Base-by-base conservation (phyloP, 164 flowering plant species). In the Euptelea pleiosperma region DNA sequence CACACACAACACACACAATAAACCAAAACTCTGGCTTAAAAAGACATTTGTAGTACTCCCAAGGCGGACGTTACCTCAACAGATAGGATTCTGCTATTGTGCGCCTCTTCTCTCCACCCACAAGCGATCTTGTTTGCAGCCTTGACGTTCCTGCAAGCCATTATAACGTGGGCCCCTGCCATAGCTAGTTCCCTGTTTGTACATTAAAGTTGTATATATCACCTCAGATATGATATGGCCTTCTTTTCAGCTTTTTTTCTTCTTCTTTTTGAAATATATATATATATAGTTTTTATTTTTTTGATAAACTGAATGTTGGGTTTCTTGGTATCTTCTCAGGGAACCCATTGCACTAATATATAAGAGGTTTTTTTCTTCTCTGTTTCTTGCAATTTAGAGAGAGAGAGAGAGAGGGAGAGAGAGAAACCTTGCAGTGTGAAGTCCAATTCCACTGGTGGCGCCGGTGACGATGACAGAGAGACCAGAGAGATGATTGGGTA, bases 101-200 rank as follows among this genome's bases (percentile, higher is more conserved):
- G 68, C 18, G 64, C 64, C 46, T 69, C 66, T 16, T 44, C 28
- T 34, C 21, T 67, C 73, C 73, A 70, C 26, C n/a, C 28, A 21
- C 33, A 8, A 16, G 64, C 67, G 2, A 73, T 53, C 2, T 77
- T 83, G 18, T 58, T 46, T 49, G 91, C 95, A 1, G 84, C 81
- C 50, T 78, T 79, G 0, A 81, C 31, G 47, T 90, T 87, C 73
- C 95, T 82, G 31, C 87, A 89, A 2, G 97, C 95, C 92, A 90
- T 79, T 2, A 81, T 78, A 18, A 90, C 92, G 67, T 85, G 91
- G 7, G 87, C 97, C 22, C 95, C 95, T 3, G 83, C 66, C 69
- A 84, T 81, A 6, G 92, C 92, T 68, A 90, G 69, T 65, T 90
- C 90, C 71, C 91, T 86, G 66, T 30, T 18, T 39, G 25, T 14